phyloP scores from a whole-genome alignment of 306 rosid species.

The Medicago arabica region DNA sequence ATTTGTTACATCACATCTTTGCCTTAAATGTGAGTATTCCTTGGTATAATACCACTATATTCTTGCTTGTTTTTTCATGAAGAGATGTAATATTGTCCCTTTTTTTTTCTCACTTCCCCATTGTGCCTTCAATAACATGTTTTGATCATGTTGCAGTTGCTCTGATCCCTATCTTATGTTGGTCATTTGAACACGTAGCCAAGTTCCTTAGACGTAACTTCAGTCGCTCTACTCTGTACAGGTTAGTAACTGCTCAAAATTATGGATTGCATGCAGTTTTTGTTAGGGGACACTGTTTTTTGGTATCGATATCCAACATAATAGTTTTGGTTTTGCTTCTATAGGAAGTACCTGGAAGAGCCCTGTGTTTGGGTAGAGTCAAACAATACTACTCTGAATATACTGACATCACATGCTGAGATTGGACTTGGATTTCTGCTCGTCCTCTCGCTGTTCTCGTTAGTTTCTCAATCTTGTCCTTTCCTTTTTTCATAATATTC shows the following conservation, averaged over 20 bases:
- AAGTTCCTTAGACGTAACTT: constrained; percentile 95
- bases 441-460: constrained; percentile 84
- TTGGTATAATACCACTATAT: constrained; percentile 25
- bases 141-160: constrained; percentile 73
- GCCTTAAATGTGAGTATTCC: constrained; percentile 77
- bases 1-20: constrained; percentile 79
- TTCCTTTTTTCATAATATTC: not conserved
- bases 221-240: constrained; percentile 84
- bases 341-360: constrained; percentile 93
- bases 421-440: constrained; percentile 91
- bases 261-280: not conserved
- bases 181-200: constrained; percentile 86
- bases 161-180: constrained; percentile 84
- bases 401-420: constrained; percentile 91
- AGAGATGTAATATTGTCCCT: constrained; percentile 9
- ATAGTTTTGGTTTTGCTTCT: constrained; percentile 11
- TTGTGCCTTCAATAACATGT: constrained; percentile 36
- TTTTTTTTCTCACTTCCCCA: constrained; percentile 8
- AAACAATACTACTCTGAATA: constrained; percentile 76
- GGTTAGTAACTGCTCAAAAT: constrained; percentile 51
- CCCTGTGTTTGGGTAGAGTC: constrained; percentile 97
- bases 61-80: constrained; percentile 5
- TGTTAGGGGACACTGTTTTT: not conserved
- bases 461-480: constrained; percentile 49
- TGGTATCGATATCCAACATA: not conserved